Conservation (phyloP, 768 basidiomycete species). For the Lactarius trivialis region DNA sequence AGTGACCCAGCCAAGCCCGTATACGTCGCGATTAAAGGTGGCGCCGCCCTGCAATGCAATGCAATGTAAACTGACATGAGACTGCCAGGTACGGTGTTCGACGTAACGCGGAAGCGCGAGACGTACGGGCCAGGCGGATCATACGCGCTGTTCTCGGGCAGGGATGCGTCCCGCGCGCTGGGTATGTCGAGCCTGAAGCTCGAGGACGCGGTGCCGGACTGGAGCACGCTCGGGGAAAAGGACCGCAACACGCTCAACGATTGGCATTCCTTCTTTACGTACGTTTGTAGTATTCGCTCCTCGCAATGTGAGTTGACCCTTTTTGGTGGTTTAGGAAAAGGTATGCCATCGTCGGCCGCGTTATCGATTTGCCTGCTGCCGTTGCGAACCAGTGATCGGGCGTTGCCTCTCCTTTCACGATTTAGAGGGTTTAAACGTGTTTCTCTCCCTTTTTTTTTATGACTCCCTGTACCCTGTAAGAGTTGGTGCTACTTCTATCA, state of each 20-base stretch:
- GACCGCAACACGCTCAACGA: constrained; percentile 79
- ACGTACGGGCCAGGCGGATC: constrained; percentile 81
- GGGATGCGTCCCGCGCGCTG: constrained; percentile 84
- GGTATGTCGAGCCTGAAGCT: constrained; percentile 83
- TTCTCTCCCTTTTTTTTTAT: background rate
- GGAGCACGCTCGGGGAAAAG: constrained; percentile 61
- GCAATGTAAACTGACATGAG: too few species aligned
- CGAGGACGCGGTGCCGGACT: constrained; percentile 86
- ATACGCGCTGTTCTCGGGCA: constrained; percentile 87
- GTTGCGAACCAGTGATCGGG: constrained; percentile 26
- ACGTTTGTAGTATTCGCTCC: constrained; percentile 36
- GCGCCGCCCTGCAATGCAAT: too few species aligned
- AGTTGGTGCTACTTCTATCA: background rate
- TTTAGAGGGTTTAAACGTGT: background rate
- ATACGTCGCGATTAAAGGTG: constrained; percentile 91
- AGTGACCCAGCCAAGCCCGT: constrained; percentile 59
- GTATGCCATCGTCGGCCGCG: constrained; percentile 80
- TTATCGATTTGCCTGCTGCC: constrained; percentile 46
- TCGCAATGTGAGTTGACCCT: background rate
- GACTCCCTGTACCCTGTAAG: background rate
- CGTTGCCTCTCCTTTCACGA: constrained; percentile 10
- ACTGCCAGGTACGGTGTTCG: constrained; percentile 72
- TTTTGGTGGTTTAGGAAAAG: constrained; percentile 52
- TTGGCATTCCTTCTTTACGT: constrained; percentile 86
- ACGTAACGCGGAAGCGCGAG: constrained; percentile 78